Base-by-base conservation (phyloP, 2,329 filamentous ascomycete species). In the Phoma sp. region DNA sequence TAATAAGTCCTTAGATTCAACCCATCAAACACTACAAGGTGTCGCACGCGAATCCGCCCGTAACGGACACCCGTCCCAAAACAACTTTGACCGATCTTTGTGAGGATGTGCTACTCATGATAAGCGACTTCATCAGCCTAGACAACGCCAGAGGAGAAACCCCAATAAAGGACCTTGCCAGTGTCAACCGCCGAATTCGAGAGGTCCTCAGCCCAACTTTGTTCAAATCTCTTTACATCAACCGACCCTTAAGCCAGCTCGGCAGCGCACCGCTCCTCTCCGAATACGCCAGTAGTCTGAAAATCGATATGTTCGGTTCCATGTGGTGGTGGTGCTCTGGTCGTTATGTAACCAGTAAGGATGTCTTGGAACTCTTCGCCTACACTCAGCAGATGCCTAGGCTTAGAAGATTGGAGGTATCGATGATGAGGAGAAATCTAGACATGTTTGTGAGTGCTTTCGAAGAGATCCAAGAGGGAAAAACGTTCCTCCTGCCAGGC, bases 291-390 rank as follows among this genome's bases (percentile, higher is more conserved):
- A 52, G 30, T 9, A 56, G 30, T 7, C 45, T 60, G 9, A 61
- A 59, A 13, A 47, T 63, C 25, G 59, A 65, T 40, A 63, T 63
- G 55, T 60, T 58, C 18, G 61, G 58, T 7, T 59, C 49, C 8
- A 47, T 60, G 44, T 63, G 60, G 58, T 62, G 60, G 56, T 65
- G 58, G 58, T 58, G 56, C 29, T 55, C 59, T 7, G 59, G 61
- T 22, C 51, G 41, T 6, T 64, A 64, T 18, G 53, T 60, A 1
- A 57, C 55, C 1, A 51, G 55, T 36, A 35, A 43, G 13, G 61
- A 64, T n/a, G 61, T 57, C 1, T 29, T 60, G 8, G 59, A 57
- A 9, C 35, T 64, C 0, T 62, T 64, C 33, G n/a, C 35, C 4
- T 52, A 47, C n/a, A 32, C 59, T 14, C 50, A 36, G 23, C 23